Conservation (phyloP, 768 basidiomycete genomes). For the Hortiboletus flavorubellus region DNA sequence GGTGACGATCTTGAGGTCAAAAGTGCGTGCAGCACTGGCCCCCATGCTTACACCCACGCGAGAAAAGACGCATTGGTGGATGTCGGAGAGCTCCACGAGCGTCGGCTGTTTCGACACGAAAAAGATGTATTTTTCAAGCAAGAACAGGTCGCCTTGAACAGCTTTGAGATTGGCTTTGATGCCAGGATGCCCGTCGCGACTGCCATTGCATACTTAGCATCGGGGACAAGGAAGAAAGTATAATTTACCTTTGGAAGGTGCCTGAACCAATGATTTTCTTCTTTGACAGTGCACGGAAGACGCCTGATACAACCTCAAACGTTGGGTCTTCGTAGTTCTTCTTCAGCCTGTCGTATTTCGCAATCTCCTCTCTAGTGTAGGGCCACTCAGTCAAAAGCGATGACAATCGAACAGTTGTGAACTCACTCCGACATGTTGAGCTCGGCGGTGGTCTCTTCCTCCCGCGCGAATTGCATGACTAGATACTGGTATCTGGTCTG, state of each 20-base stretch:
- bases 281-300: slow-evolving; percentile 86
- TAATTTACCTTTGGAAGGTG: slow-evolving; percentile 73
- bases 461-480: slow-evolving; percentile 96
- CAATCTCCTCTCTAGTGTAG: slow-evolving; percentile 62
- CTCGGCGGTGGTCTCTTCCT: slow-evolving; percentile 96
- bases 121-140: slow-evolving; percentile 97
- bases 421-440: slow-evolving; percentile 89
- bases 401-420: not conserved
- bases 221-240: no score
- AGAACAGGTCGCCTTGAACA: slow-evolving; percentile 92
- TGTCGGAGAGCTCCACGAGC: slow-evolving; percentile 85
- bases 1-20: slow-evolving; percentile 88
- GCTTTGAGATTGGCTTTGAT: slow-evolving; percentile 98
- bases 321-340: slow-evolving; percentile 95
- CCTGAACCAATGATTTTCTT: slow-evolving; percentile 92
- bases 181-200: slow-evolving; percentile 87
- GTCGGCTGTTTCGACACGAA: slow-evolving; percentile 96
- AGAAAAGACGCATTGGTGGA: slow-evolving; percentile 89
- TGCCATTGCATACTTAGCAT: slow-evolving; percentile 28
- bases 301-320: slow-evolving; percentile 89
- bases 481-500: slow-evolving; percentile 97
- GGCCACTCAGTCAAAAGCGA: not conserved
- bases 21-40: slow-evolving; percentile 82
- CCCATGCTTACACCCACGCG: slow-evolving; percentile 86
- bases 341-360: slow-evolving; percentile 79